These are phyloP conservation scores for Ceratobasidium sp. DNA, from an alignment of 1,284 basidiomycete species.

Conservation along the genomic window DNA sequence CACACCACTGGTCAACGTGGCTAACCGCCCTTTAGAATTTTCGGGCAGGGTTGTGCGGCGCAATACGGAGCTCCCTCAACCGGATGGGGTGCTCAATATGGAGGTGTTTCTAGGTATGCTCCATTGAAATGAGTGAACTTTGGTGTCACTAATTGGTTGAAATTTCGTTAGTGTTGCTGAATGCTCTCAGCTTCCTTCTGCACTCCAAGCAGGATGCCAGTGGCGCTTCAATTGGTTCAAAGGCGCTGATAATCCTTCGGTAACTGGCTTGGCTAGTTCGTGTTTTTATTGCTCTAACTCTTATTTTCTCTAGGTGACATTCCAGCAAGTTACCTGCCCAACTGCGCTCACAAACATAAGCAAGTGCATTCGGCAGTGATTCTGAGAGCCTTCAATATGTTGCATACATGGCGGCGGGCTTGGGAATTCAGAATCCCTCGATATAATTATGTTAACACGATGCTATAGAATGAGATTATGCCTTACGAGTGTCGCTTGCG, in stretches of 20 bases:
- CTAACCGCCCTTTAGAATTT: constrained; percentile 13
- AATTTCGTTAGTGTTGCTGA: constrained; percentile 14
- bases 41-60: constrained; percentile 38
- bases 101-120: constrained; percentile 40
- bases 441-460: no score
- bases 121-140: not conserved
- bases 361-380: constrained; percentile 37
- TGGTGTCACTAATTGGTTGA: not conserved
- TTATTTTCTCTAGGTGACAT: constrained; percentile 21
- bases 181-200: constrained; percentile 37
- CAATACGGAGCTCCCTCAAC: constrained; percentile 40
- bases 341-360: constrained; percentile 22
- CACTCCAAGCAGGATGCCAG: constrained; percentile 39
- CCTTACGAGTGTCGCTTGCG: no score
- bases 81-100: constrained; percentile 40
- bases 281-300: not conserved
- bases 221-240: constrained; percentile 39
- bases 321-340: constrained; percentile 39
- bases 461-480: no score
- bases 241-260: constrained; percentile 39
- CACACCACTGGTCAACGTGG: not conserved
- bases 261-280: not conserved
- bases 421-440: no score
- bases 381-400: no score
- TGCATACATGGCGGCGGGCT: no score